A percentile compares a stretch with the other conserved stretches of the same genome.
phyloP scores from a whole-genome alignment of 306 rosid genomes.

The Senna tora region DNA sequence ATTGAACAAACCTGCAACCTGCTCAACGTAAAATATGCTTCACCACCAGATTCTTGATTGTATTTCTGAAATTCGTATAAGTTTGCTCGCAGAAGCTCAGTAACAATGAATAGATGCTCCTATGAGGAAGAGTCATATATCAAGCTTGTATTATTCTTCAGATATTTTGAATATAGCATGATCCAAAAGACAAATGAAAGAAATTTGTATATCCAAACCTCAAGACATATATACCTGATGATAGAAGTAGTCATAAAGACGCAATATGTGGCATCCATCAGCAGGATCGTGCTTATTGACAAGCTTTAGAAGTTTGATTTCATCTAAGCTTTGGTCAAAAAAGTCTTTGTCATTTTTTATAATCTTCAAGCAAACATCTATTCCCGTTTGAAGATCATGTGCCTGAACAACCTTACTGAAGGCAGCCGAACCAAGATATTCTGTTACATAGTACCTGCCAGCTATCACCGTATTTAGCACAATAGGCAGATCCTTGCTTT shows the following conservation, averaged over 20 bases:
- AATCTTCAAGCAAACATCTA: constrained; percentile 96
- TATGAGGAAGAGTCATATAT: constrained; percentile 22
- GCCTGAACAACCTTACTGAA: constrained; percentile 97
- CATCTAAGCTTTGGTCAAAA: constrained; percentile 96
- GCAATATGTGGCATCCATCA: constrained; percentile 76
- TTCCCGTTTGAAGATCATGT: constrained; percentile 84
- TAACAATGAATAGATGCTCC: constrained; percentile 98
- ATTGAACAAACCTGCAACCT: constrained; percentile 84
- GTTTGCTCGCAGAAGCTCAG: constrained; percentile 94
- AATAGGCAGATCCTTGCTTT: constrained; percentile 88
- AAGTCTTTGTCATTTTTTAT: constrained; percentile 97
- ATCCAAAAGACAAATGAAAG: constrained; percentile 7
- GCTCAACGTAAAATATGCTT: constrained; percentile 73
- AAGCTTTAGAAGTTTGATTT: constrained; percentile 92
- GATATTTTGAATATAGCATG: neutral
- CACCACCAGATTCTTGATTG: constrained; percentile 94
- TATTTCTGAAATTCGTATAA: constrained; percentile 92
- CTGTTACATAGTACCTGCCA: constrained; percentile 86
- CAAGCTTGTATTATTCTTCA: neutral
- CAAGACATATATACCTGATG: constrained; percentile 64
- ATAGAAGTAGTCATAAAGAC: constrained; percentile 96
- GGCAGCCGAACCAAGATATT: constrained; percentile 96
- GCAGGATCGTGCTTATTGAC: constrained; percentile 93
- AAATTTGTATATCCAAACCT: constrained; percentile 3
- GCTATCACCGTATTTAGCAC: constrained; percentile 82